A percentile compares a stretch with the other conserved stretches of the same genome.
Evolutionary conservation across 2,329 filamentous ascomycete species (phyloP).

Genomic region (Aphanocladium album): DNA sequence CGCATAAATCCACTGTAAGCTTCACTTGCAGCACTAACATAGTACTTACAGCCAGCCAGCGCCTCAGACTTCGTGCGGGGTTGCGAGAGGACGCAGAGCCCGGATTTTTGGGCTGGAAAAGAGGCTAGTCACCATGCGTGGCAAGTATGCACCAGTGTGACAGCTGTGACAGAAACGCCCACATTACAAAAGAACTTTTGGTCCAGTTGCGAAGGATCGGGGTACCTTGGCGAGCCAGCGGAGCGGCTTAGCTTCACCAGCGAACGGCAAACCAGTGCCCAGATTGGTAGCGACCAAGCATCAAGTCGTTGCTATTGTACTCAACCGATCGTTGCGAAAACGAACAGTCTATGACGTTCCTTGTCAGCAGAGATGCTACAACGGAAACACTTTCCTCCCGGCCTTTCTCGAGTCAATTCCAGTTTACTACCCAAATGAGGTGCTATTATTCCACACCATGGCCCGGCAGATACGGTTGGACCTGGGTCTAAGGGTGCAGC

Average conservation of each 20-base stretch:
- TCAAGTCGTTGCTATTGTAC: too few species aligned
- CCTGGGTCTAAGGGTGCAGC: not conserved
- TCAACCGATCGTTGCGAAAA: too few species aligned
- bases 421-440: too few species aligned
- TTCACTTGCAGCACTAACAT: not conserved
- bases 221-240: not conserved
- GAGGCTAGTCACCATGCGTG: not conserved
- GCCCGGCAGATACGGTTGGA: too few species aligned
- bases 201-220: not conserved
- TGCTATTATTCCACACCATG: too few species aligned
- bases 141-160: not conserved
- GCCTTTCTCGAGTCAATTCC: too few species aligned
- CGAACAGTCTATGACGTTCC: too few species aligned
- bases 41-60: not conserved
- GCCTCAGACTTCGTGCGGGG: not conserved
- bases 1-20: not conserved
- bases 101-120: not conserved
- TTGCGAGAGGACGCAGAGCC: not conserved
- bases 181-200: not conserved
- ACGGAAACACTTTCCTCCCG: too few species aligned
- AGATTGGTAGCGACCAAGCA: too few species aligned
- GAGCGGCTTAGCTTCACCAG: not conserved
- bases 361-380: too few species aligned
- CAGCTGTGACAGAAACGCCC: not conserved
- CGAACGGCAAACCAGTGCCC: not conserved